Evolutionary conservation across 1,284 basidiomycete species (phyloP).

Genomic region (Naganishia albida): DNA sequence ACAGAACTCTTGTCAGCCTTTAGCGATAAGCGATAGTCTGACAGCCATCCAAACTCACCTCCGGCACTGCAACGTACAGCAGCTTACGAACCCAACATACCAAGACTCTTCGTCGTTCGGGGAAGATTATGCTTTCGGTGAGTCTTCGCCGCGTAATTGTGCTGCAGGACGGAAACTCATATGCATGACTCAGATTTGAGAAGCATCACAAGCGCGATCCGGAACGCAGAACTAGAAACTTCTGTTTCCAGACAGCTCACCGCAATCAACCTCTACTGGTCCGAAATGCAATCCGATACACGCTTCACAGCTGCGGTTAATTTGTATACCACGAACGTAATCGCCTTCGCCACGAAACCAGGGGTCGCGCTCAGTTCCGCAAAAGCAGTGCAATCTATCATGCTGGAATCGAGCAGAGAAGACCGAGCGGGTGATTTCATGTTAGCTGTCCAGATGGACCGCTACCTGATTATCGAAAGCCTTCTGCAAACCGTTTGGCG

Average conservation of each 20-base stretch:
- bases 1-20: slow-evolving; percentile 25
- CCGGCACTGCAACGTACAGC: slow-evolving; percentile 16
- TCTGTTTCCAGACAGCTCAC: slow-evolving; percentile 11
- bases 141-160: not conserved
- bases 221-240: not conserved
- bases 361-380: slow-evolving; percentile 9
- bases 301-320: slow-evolving; percentile 14
- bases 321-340: slow-evolving; percentile 13
- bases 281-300: slow-evolving; percentile 28
- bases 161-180: not conserved
- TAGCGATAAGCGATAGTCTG: slow-evolving; percentile 21
- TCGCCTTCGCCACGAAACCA: slow-evolving; percentile 8
- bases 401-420: slow-evolving; percentile 22
- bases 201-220: slow-evolving; percentile 5
- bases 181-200: slow-evolving; percentile 4
- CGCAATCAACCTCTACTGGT: slow-evolving; percentile 21
- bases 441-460: slow-evolving; percentile 26
- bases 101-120: slow-evolving; percentile 14
- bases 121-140: slow-evolving; percentile 23
- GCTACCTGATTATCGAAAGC: slow-evolving; percentile 28
- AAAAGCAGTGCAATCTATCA: slow-evolving; percentile 16
- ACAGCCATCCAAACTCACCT: slow-evolving; percentile 8
- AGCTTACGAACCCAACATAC: slow-evolving; percentile 18
- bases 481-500: slow-evolving; percentile 30
- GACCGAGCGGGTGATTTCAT: slow-evolving; percentile 26